Evolutionary conservation across 2,329 filamentous ascomycete species (phyloP), one percentile per base, ranked within the genome.

Genomic region (Periconia sp.): DNA sequence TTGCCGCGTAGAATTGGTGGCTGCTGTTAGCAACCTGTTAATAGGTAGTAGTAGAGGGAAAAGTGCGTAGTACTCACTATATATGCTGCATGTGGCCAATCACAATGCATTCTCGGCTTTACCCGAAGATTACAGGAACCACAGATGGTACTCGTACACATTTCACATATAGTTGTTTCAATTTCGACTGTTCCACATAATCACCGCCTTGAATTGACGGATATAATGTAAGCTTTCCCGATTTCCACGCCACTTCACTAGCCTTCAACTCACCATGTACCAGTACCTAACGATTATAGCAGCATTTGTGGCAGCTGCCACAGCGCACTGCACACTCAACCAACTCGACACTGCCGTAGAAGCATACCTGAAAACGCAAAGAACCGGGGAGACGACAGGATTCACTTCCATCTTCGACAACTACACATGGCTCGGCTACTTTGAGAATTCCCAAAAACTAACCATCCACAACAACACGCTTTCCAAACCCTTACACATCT

Each of bases 361-460:
- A 18, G 42, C 53, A 0, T 68, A 68, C 49, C 51, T 68, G 35
- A 17, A 45, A 7, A 45, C 62, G 3, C 65, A 66, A 56, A 54
- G 19, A 3, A 52, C 15, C 31, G 65, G 65, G 19, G 37, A 62
- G 40, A 41, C 40, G 31, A 7, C 47, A 41, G 13, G 30, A 27
- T 54, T 66, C 56, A 59, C 51, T 15, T 20, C 64, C 2, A 53
- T 48, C 40, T 62, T 66, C 54, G 59, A 62, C 53, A 68, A 65
- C 47, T 54, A 55, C 45, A 68, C 62, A 44, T 65, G 60, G 60
- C 56, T 62, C 15, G 62, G 62, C n/a, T 68, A 68, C 54, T 61
- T 50, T 45, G 64, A 68, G 42, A 68, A 68, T 45, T 35, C 47
- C n/a, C 35, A 54, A 19, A 62, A 62, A 33, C n/a, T 61, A n/a